Percentiles rank a stretch among this genome's conserved stretches.
These are phyloP conservation scores for Sutorius australiensis DNA, from an alignment of 768 basidiomycete species.

Conservation along the genomic window DNA sequence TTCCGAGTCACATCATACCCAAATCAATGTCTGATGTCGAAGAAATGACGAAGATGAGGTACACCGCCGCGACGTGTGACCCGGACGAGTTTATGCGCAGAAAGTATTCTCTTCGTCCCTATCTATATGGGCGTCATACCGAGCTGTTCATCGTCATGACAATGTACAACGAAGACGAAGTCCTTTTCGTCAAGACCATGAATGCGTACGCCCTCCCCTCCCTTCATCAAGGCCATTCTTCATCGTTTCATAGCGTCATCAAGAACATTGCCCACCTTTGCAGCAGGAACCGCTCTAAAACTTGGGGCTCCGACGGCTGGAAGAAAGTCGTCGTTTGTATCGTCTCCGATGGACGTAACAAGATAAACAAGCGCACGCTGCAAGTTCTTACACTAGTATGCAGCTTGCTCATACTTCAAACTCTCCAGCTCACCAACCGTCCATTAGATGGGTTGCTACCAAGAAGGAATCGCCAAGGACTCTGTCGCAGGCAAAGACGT, in stretches of 20 bases:
- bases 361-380: slow-evolving; percentile 86
- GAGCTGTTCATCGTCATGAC: slow-evolving; percentile 96
- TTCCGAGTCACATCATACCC: slow-evolving; percentile 77
- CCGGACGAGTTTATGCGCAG: slow-evolving; percentile 82
- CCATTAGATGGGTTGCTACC: slow-evolving; percentile 75
- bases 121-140: slow-evolving; percentile 73
- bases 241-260: slow-evolving; percentile 54
- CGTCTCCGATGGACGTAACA: slow-evolving; percentile 81
- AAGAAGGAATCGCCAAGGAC: slow-evolving; percentile 88
- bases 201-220: slow-evolving; percentile 55
- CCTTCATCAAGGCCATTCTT: slow-evolving; percentile 1
- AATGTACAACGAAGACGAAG: slow-evolving; percentile 92
- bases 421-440: not conserved
- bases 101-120: slow-evolving; percentile 76
- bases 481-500: slow-evolving; percentile 86
- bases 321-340: slow-evolving; percentile 88
- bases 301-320: slow-evolving; percentile 87
- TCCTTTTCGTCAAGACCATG: slow-evolving; percentile 77
- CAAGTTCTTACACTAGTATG: slow-evolving; percentile 80
- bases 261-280: slow-evolving; percentile 85
- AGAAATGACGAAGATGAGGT: slow-evolving; percentile 81
- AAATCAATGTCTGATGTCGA: slow-evolving; percentile 56
- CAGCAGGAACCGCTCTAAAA: slow-evolving; percentile 63
- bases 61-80: slow-evolving; percentile 86
- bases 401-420: slow-evolving; percentile 8